Evolutionary conservation across 2,329 filamentous ascomycete species (phyloP).

Genomic region (Monilinia laxa): DNA sequence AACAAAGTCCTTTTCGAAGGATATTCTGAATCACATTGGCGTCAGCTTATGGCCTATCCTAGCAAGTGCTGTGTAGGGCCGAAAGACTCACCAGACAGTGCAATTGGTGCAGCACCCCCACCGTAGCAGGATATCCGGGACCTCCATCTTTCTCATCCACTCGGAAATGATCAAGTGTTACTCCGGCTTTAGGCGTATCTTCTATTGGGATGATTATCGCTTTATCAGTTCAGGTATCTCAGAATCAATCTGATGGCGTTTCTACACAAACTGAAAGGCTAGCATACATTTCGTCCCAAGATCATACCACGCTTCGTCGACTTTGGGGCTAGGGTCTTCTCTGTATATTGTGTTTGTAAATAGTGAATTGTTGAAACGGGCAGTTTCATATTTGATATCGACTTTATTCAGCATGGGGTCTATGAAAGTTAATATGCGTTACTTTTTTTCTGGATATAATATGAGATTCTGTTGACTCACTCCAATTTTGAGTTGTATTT

Average conservation of each 20-base stretch:
- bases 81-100: conserved; percentile 16
- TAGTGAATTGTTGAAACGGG: conserved; percentile 30
- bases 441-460: not conserved
- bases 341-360: conserved; percentile 14
- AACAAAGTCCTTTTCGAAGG: conserved; percentile 51
- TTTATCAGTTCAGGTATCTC: not conserved
- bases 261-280: too few species aligned
- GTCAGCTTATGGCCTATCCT: not conserved
- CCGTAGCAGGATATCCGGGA: conserved; percentile 12
- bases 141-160: conserved; percentile 15
- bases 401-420: conserved; percentile 41
- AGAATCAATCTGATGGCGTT: not conserved
- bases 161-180: conserved; percentile 17
- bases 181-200: conserved; percentile 2
- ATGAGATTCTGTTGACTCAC: not conserved
- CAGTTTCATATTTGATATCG: conserved; percentile 44
- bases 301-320: conserved; percentile 10
- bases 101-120: conserved; percentile 14
- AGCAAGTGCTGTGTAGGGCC: not conserved
- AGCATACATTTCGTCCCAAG: conserved; percentile 38
- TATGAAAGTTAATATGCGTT: not conserved
- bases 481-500: conserved; percentile 15
- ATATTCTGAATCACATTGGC: conserved; percentile 43
- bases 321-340: conserved; percentile 8
- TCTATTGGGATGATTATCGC: conserved; percentile 17